Percentiles rank a stretch among this genome's conserved stretches.
Conservation (phyloP, 1,139 yeast genomes). For the Saccharomyces hybrid region DNA sequence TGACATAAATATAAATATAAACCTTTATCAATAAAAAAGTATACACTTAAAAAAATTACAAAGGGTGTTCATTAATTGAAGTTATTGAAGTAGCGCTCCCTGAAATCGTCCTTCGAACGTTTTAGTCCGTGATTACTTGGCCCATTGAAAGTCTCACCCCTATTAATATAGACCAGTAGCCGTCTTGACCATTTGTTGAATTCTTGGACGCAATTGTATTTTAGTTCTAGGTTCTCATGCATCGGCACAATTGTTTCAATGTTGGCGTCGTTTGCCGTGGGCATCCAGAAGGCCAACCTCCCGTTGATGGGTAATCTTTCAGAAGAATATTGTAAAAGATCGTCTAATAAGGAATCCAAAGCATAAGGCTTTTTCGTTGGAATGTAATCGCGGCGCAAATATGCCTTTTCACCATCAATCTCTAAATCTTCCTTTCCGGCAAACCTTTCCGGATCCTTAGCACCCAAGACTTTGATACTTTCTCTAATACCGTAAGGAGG, state of each 20-base stretch:
- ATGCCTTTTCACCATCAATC: slow-evolving; percentile 74
- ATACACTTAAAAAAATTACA: not conserved
- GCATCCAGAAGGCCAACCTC: slow-evolving; percentile 94
- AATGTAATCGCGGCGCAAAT: slow-evolving; percentile 69
- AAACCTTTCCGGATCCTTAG: slow-evolving; percentile 52
- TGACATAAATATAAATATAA: not conserved
- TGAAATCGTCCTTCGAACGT: slow-evolving; percentile 44
- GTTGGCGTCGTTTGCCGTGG: slow-evolving; percentile 86
- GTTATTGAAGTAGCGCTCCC: slow-evolving; percentile 73
- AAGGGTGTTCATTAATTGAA: slow-evolving; percentile 35
- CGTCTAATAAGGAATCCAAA: slow-evolving; percentile 66
- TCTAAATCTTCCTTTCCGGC: slow-evolving; percentile 60
- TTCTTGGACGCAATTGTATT: slow-evolving; percentile 74
- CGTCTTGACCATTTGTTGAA: slow-evolving; percentile 92
- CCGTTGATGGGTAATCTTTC: slow-evolving; percentile 65
- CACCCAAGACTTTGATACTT: slow-evolving; percentile 88
- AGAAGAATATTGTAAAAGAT: slow-evolving; percentile 66
- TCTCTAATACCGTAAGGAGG: slow-evolving; percentile 98
- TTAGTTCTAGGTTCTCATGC: slow-evolving; percentile 62
- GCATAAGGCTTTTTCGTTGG: slow-evolving; percentile 92
- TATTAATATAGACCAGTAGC: slow-evolving; percentile 67
- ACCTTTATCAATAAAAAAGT: not conserved
- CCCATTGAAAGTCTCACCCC: slow-evolving; percentile 55
- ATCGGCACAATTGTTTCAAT: slow-evolving; percentile 66
- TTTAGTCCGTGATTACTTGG: slow-evolving; percentile 38